Evolutionary conservation across 148 eudicot species (phyloP), one percentile per base, ranked within the genome.

Genomic region (Simmondsia chinensis): DNA sequence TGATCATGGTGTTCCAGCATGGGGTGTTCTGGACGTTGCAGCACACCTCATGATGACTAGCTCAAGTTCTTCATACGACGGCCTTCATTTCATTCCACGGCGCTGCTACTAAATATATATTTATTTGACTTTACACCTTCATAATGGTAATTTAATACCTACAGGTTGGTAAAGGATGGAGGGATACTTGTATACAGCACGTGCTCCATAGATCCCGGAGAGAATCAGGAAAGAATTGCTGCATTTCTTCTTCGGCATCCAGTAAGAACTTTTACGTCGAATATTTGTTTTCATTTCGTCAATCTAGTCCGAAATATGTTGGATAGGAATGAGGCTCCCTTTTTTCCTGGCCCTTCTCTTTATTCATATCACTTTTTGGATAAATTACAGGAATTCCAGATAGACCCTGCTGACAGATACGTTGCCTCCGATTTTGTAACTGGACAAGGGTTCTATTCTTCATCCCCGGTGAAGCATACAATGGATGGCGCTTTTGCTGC

Each of bases 401-500:
- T 76, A 54, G 97, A 89, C 43, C 77, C 84, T 13, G 93, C 54
- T 33, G 59, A 67, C 38, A 60, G 53, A 63, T 81, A 66, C 39
- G 78, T 81, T 29, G 64, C 80, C 6, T 27, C 72, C 34, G 70
- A 66, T 37, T 89, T 89, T 65, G 41, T 76, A 10, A 78, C 82
- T 0, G 70, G 64, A 41, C 57, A 55, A n/a, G 93, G 95, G 37
- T 89, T 84, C 68, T 89, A 71, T 48, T 61, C 64, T 32, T 89
- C 95, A 23, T 76, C 66, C 48, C 97, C 95, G 33, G 87, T 89
- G 54, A 79, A 74, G 54, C 91, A 84, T 69, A 59, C 87, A 25
- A 63, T 89, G 47, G 97, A 89, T 67, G 97, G 97, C 45, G 97
- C 97, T 43, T 89, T 89, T 56, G 87, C 93, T 57, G 97, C 95